Evolutionary conservation across 2,329 filamentous ascomycete species (phyloP).

Genomic region (Stachybotrys echinatus): DNA sequence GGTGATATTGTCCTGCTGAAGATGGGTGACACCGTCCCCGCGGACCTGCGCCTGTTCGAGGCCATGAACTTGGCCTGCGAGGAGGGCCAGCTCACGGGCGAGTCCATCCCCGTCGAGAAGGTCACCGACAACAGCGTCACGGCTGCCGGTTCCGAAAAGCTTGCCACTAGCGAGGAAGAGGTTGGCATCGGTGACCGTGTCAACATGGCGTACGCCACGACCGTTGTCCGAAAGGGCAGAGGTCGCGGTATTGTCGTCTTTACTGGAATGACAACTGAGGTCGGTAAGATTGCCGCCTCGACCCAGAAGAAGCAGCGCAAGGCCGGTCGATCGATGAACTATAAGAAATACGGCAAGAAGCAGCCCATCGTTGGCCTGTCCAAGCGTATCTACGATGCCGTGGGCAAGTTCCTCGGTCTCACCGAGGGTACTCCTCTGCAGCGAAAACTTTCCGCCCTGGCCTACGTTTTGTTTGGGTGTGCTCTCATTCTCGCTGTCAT

Average conservation of each 20-base stretch:
- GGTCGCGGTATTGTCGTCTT: conserved; percentile 67
- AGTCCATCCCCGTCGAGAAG: conserved; percentile 69
- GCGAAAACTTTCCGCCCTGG: conserved; percentile 71
- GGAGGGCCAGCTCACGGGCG: conserved; percentile 71
- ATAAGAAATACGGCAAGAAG: conserved; percentile 46
- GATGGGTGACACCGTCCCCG: conserved; percentile 70
- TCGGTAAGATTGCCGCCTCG: conserved; percentile 62
- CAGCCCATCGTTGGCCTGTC: conserved; percentile 41
- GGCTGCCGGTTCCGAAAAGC: conserved; percentile 39
- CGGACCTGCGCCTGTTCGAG: conserved; percentile 65
- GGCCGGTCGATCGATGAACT: conserved; percentile 48
- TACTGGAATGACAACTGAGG: conserved; percentile 67
- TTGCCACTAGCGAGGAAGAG: conserved; percentile 37
- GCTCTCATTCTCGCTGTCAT: conserved; percentile 54
- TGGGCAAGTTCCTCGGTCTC: conserved; percentile 55
- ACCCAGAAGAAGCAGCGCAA: conserved; percentile 48
- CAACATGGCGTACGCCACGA: conserved; percentile 73
- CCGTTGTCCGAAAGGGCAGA: conserved; percentile 66
- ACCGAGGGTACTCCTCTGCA: conserved; percentile 72
- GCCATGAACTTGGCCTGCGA: conserved; percentile 77
- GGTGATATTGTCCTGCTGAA: conserved; percentile 64
- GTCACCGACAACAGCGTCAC: conserved; percentile 44
- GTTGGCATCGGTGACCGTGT: conserved; percentile 66
- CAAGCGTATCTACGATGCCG: conserved; percentile 41
- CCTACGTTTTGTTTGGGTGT: conserved; percentile 69